Evolutionary conservation across 495 filamentous ascomycete species (phyloP).

Genomic region (Talaromyces wortmannii): DNA sequence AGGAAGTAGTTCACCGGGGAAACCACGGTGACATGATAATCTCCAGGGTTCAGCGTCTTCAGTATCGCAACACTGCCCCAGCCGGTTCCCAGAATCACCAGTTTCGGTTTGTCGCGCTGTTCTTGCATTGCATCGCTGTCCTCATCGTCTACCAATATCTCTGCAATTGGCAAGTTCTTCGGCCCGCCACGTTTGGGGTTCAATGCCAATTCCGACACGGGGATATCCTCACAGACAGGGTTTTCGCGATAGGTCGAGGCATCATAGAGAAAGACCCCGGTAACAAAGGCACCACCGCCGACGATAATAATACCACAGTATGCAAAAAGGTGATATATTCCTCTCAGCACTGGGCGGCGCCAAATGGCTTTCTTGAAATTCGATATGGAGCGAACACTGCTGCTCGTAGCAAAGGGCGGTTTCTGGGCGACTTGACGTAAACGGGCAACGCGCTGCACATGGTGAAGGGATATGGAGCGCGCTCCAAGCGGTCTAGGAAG

Average conservation of each 20-base stretch:
- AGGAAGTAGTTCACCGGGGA: conserved; percentile 94
- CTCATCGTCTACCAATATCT: conserved; percentile 80
- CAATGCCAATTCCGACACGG: conserved; percentile 75
- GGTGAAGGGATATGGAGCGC: conserved; percentile 1
- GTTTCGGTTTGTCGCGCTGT: conserved; percentile 76
- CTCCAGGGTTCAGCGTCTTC: conserved; percentile 80
- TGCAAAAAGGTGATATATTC: conserved; percentile 31
- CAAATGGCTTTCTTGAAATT: not conserved
- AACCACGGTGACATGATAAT: conserved; percentile 92
- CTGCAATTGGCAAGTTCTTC: conserved; percentile 91
- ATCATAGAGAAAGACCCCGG: conserved; percentile 93
- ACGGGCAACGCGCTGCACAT: not conserved
- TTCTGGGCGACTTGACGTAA: not conserved
- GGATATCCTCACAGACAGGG: conserved; percentile 58
- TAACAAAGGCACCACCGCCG: conserved; percentile 45
- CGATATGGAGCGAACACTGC: not conserved
- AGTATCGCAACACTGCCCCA: conserved; percentile 93
- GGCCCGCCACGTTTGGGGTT: conserved; percentile 80
- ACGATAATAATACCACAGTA: conserved; percentile 55
- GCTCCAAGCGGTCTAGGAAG: not conserved
- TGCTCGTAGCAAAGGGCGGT: not conserved
- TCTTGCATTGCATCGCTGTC: conserved; percentile 60
- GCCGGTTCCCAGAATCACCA: conserved; percentile 90
- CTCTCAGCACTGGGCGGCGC: not conserved
- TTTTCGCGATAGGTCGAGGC: conserved; percentile 78